Evolutionary conservation across 2,329 filamentous ascomycete species (phyloP), one percentile per base, ranked within the genome.

Genomic region (Didymella arachidicola): DNA sequence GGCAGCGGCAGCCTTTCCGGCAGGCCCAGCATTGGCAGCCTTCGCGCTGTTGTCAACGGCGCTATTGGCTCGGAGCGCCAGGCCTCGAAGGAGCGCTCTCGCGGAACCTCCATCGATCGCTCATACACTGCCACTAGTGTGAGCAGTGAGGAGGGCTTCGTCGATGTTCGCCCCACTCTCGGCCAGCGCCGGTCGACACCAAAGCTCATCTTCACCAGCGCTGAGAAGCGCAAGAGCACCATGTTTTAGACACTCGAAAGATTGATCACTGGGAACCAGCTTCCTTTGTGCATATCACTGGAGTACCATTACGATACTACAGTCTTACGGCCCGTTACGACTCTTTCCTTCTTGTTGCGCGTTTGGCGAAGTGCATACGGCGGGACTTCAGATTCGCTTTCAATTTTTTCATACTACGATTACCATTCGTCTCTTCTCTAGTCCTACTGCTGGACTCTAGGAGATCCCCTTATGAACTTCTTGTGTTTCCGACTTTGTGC

Each of bases 11-110:
- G 91, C 77, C 84, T 96, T 61, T 91, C 89, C 50, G 91, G 91
- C 66, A 90, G 90, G 72, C 84, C 84, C 69, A 90, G 88, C 74
- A 80, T 90, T 53, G 88, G 88, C 55, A 93, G 89, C 81, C 88
- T 91, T 63, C 89, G 90, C 66, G 91, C 89, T 65, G 90, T 86
- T 61, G 89, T 87, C 65, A 94, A 89, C 63, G 92, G 92, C 60
- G 93, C 92, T 48, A 96, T 96, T 72, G 92, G 92, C 53, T 95
- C 91, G 2, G 91, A 96, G 78, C 88, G 92, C 60, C 93, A 93
- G 66, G 87, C 73, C 11, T 71, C 72, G 16, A 74, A 73, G 66
- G 75, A 78, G 66, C 71, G 75, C 43, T 75, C 74, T 7, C 68
- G 74, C 45, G 73, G 77, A 42, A 63, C 62, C 47, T 70, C 70